Conservation (phyloP, 305 asterid genomes). For the Striga hermonthica region DNA sequence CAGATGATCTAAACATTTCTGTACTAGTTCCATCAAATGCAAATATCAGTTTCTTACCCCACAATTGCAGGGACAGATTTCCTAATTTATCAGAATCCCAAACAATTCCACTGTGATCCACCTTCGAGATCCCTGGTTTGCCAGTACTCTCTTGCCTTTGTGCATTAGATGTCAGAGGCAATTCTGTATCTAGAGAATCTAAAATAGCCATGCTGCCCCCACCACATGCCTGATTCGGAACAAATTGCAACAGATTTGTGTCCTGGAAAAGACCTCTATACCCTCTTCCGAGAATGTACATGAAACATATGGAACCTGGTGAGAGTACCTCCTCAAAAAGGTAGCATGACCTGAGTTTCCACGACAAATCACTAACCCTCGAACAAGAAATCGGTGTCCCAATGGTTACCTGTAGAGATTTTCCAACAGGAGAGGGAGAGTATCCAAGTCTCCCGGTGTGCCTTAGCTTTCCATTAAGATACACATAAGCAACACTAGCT, state of each 20-base stretch:
- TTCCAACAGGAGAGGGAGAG: slow-evolving; percentile 94
- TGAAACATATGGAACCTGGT: slow-evolving; percentile 94
- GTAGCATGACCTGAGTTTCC: slow-evolving; percentile 95
- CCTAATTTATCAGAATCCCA: slow-evolving; percentile 95
- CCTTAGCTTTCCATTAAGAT: slow-evolving; percentile 87
- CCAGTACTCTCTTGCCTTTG: slow-evolving; percentile 73
- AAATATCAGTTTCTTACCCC: slow-evolving; percentile 91
- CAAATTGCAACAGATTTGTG: slow-evolving; percentile 76
- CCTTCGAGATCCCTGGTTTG: slow-evolving; percentile 74
- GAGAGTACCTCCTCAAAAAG: slow-evolving; percentile 98
- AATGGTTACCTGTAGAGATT: slow-evolving; percentile 87
- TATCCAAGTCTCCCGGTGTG: slow-evolving; percentile 98
- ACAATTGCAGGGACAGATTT: slow-evolving; percentile 76
- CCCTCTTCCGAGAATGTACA: slow-evolving; percentile 97
- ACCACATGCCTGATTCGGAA: slow-evolving; percentile 98
- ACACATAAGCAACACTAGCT: slow-evolving; percentile 91
- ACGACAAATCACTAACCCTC: slow-evolving; percentile 77
- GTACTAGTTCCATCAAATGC: slow-evolving; percentile 98
- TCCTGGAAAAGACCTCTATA: slow-evolving; percentile 98
- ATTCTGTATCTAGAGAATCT: slow-evolving; percentile 88
- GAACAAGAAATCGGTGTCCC: slow-evolving; percentile 85
- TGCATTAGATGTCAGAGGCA: slow-evolving; percentile 54
- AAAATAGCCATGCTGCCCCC: slow-evolving; percentile 99
- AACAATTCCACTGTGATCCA: slow-evolving; percentile 88
- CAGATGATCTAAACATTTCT: slow-evolving; percentile 78